Evolutionary conservation across 441 rosid species (phyloP).

Genomic region (Euphorbia schlechtendalii): DNA sequence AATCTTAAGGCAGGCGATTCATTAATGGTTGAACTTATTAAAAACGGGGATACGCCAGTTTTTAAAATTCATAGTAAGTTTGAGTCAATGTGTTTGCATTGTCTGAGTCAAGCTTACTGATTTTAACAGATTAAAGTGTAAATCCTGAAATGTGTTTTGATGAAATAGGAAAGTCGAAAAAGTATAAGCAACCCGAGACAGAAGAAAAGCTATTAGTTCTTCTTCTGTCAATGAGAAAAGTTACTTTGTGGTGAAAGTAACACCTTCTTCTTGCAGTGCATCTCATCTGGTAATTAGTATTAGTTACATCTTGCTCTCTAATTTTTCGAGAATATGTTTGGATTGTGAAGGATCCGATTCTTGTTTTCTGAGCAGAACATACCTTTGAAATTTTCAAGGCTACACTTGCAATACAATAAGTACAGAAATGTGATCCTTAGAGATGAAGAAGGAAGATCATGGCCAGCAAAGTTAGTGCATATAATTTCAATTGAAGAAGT

Average conservation of each 20-base stretch:
- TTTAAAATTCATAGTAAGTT: conserved; percentile 12
- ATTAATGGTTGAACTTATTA: conserved; percentile 6
- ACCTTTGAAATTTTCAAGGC: background rate
- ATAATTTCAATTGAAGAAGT: background rate
- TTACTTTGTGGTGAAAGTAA: conserved; percentile 4
- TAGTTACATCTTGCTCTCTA: background rate
- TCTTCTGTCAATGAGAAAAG: background rate
- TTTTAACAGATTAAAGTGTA: too few species aligned
- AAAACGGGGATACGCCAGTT: conserved; percentile 1
- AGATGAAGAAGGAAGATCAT: conserved; percentile 14
- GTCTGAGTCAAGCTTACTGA: too few species aligned
- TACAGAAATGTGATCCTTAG: conserved; percentile 7
- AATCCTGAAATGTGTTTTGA: background rate
- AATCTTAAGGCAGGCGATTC: conserved; percentile 10
- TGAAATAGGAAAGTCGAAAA: conserved; percentile 5
- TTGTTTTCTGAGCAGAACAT: conserved; percentile 12
- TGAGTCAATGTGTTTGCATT: too few species aligned
- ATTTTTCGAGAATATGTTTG: background rate
- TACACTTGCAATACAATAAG: background rate
- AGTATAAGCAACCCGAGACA: background rate
- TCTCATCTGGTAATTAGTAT: conserved; percentile 7
- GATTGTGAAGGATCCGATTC: too few species aligned
- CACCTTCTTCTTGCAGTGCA: background rate
- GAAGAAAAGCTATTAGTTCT: conserved; percentile 4
- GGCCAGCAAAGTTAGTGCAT: conserved; percentile 4